Conservation (phyloP, 257 asterid genomes). For the Galeopsis tetrahit region DNA sequence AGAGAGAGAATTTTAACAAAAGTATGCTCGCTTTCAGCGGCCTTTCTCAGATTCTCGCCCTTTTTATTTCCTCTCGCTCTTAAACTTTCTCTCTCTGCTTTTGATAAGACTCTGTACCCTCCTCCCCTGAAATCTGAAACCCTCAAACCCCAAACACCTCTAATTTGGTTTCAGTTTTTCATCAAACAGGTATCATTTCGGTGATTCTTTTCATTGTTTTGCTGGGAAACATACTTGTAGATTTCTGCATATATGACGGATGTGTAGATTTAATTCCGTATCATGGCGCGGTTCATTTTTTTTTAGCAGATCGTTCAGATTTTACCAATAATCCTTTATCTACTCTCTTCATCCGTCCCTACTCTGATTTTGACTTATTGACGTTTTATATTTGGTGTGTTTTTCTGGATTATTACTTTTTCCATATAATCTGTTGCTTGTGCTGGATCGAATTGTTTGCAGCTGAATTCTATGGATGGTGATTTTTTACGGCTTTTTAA, state of each 20-base stretch:
- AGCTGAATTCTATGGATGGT: conserved; percentile 27
- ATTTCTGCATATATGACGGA: not conserved
- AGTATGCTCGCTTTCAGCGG: conserved; percentile 51
- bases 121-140: conserved; percentile 38
- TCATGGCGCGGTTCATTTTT: conserved; percentile 30
- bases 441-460: conserved; percentile 20
- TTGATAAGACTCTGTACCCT: conserved; percentile 32
- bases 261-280: conserved; percentile 30
- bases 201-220: not conserved
- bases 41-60: conserved; percentile 48
- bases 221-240: not conserved
- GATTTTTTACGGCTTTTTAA: conserved; percentile 15
- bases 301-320: conserved; percentile 34
- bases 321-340: conserved; percentile 18
- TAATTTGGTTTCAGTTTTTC: conserved; percentile 18
- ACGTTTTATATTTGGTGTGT: conserved; percentile 5
- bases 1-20: conserved; percentile 29
- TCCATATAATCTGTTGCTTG: conserved; percentile 11
- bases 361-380: conserved; percentile 30
- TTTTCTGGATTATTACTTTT: not conserved
- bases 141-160: conserved; percentile 24
- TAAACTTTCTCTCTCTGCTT: conserved; percentile 24
- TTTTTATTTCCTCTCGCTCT: conserved; percentile 10
- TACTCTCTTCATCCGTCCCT: not conserved
- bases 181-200: conserved; percentile 37